Percentiles rank a stretch among this genome's conserved stretches.
Conservation (phyloP, 371 early-diverging fungal genomes). For the Vittaforma corneae region DNA sequence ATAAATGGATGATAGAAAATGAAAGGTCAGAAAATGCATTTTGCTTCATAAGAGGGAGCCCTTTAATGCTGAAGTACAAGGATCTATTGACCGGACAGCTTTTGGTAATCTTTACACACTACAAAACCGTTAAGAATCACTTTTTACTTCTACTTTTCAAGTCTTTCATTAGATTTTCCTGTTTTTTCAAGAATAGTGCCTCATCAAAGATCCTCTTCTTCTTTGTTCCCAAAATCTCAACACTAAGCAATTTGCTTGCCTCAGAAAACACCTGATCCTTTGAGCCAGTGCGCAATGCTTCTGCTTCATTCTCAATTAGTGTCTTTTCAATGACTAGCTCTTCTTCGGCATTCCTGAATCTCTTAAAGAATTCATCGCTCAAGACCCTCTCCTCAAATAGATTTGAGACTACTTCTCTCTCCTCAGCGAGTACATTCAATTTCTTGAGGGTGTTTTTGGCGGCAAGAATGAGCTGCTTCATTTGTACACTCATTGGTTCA, state of each 20-base stretch:
- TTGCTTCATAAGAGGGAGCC: too few species aligned
- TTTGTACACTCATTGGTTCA: not conserved
- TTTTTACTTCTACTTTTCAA: too few species aligned
- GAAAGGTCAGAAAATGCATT: too few species aligned
- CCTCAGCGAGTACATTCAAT: not conserved
- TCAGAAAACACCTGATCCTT: constrained; percentile 17
- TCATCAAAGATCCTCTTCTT: constrained; percentile 6
- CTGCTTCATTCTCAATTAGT: constrained; percentile 24
- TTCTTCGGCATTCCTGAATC: not conserved
- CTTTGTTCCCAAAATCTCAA: not conserved
- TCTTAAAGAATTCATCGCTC: constrained; percentile 18
- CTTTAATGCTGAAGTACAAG: too few species aligned
- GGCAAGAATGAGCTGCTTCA: constrained; percentile 15
- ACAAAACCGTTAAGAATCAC: too few species aligned
- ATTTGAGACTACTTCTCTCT: not conserved
- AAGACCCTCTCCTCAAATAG: constrained; percentile 7
- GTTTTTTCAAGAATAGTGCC: not conserved
- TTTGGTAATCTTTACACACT: too few species aligned
- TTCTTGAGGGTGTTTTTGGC: not conserved
- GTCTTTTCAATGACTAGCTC: constrained; percentile 12
- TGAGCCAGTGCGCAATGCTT: constrained; percentile 2
- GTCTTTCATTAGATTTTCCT: too few species aligned
- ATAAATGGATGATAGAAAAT: too few species aligned
- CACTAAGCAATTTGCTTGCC: constrained; percentile 1
- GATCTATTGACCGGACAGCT: too few species aligned